Conservation (phyloP, 306 rosid species). For the Elaeagnus macrophylla region DNA sequence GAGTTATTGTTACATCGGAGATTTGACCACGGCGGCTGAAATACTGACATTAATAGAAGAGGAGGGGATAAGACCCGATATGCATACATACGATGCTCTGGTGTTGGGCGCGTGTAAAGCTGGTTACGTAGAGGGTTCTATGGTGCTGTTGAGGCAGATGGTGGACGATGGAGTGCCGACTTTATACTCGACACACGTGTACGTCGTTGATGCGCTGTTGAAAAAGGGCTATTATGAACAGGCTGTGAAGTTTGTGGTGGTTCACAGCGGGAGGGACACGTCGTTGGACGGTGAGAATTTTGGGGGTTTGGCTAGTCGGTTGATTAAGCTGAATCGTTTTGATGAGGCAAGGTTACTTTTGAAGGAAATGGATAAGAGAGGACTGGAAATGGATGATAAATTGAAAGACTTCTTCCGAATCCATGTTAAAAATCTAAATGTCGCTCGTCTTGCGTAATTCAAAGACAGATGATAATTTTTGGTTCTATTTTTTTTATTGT, state of each 20-base stretch:
- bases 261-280: slow-evolving; percentile 33
- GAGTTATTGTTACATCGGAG: slow-evolving; percentile 28
- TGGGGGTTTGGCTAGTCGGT: slow-evolving; percentile 36
- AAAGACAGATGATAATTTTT: too few species aligned
- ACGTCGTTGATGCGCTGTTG: slow-evolving; percentile 27
- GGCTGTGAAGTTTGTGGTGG: slow-evolving; percentile 35
- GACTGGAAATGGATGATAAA: slow-evolving; percentile 28
- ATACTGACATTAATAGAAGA: slow-evolving; percentile 28
- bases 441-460: neutral
- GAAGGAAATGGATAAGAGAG: slow-evolving; percentile 39
- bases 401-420: slow-evolving; percentile 7
- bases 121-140: slow-evolving; percentile 47
- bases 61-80: slow-evolving; percentile 23
- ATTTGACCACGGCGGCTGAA: slow-evolving; percentile 19
- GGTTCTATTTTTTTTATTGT: too few species aligned
- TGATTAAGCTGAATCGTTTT: slow-evolving; percentile 22
- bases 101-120: slow-evolving; percentile 46
- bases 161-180: slow-evolving; percentile 42
- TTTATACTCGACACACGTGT: slow-evolving; percentile 34
- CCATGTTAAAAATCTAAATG: neutral
- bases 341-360: slow-evolving; percentile 34
- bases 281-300: slow-evolving; percentile 28
- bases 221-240: slow-evolving; percentile 15
- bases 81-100: slow-evolving; percentile 53
- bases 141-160: slow-evolving; percentile 52